Conservation (phyloP, 345 rosid genomes). For the Salix suchowensis region DNA sequence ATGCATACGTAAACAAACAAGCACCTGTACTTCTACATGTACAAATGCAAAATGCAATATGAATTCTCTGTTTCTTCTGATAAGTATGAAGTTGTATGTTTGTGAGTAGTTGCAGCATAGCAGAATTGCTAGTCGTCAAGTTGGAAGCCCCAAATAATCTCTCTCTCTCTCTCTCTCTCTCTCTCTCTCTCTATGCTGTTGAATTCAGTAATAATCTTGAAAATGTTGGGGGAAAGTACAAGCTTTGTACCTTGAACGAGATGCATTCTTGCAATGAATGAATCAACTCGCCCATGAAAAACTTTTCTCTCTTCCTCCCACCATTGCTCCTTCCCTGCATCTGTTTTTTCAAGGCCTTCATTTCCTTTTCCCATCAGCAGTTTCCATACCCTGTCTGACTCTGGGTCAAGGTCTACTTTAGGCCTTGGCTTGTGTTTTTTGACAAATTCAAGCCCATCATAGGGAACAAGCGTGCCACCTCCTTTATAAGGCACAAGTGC, state of each 20-base stretch:
- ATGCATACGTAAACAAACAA: background rate
- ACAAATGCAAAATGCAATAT: background rate
- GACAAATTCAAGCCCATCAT: conserved; percentile 33
- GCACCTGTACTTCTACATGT: background rate
- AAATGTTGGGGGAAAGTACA: background rate
- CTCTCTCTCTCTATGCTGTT: background rate
- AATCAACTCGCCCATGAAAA: conserved; percentile 69
- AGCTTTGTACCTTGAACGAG: conserved; percentile 73
- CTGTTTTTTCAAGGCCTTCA: conserved; percentile 40
- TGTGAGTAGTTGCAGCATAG: background rate
- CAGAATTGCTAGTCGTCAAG: background rate
- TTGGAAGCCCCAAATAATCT: background rate
- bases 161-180: background rate
- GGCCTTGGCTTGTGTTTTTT: conserved; percentile 71
- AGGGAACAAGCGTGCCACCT: conserved; percentile 57
- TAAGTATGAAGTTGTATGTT: background rate
- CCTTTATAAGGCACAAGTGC: conserved; percentile 60
- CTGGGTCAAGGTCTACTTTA: conserved; percentile 83
- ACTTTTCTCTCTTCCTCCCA: conserved; percentile 86
- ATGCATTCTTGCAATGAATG: conserved; percentile 94
- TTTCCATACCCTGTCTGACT: conserved; percentile 83
- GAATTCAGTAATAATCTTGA: background rate
- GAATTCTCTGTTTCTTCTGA: background rate
- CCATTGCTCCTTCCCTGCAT: conserved; percentile 57
- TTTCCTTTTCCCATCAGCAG: conserved; percentile 73